Base-by-base conservation (phyloP, 192 early-diverging fungal species). In the Umbelopsis sp. region DNA sequence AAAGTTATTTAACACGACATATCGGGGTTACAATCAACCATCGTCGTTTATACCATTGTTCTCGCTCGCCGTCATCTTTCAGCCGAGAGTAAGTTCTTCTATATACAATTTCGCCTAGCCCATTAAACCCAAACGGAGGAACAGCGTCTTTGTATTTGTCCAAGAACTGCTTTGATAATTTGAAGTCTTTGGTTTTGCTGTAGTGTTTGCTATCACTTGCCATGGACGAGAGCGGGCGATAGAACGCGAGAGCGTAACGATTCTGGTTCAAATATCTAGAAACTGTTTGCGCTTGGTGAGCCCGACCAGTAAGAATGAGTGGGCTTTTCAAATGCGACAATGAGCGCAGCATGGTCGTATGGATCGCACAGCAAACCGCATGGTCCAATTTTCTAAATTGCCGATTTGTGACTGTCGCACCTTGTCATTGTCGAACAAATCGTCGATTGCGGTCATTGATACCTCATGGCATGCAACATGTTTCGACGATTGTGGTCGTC, bases 101-200 rank as follows among this genome's bases (percentile, higher is more conserved):
- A 66, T 84, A 84, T 41, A 84, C 82, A 1, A 84, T 72, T 52
- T 80, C 82, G 22, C 82, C 82, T 20, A 84, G 78, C 12, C 82
- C 81, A 46, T 84, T 80, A 73, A 84, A 84, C 0, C 82, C 82
- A 64, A 84, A 84, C 6, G 82, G 80, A 61, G 82, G 73, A 2
- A 58, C 23, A 20, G 50, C 46, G 13, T 73, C 44, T 21, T 73
- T 58, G 10, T 73, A 73, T 21, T 73, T 73, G 9, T 48, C 21
- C 0, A 73, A 12, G 44, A 73, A 68, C 22, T 15, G 48, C 11
- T 68, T 55, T 18, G 49, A 73, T 6, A 73, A 49, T n/a, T 51
- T 64, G 18, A 73, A 73, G 8, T 68, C 37, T 46, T 21, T 33
- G 47, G 23, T 33, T 23, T 23, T 4, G 11, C 48, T 52, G 10